Evolutionary conservation across 2,329 filamentous ascomycete species (phyloP).

Genomic region (Arachnomyces sp.): DNA sequence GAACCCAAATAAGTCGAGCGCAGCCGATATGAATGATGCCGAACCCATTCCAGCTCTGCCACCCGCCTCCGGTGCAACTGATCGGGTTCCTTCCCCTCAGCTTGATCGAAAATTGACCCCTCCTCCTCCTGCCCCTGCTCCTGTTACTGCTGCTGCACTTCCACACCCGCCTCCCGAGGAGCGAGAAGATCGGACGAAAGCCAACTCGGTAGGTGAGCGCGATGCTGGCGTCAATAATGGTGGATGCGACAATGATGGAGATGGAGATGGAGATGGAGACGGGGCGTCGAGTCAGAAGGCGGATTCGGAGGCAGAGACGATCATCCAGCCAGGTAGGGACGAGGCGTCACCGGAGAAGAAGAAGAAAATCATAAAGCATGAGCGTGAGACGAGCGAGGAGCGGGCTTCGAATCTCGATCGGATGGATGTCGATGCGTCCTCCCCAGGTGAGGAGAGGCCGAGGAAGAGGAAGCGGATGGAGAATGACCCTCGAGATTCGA

Average conservation of each 20-base stretch:
- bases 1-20: slow-evolving; percentile 30
- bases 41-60: slow-evolving; percentile 29
- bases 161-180: neutral
- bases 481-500: slow-evolving; percentile 18
- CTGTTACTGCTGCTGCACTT: neutral
- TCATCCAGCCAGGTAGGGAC: slow-evolving; percentile 40
- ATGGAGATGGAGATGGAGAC: slow-evolving; percentile 19
- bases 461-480: slow-evolving; percentile 26
- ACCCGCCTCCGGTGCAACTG: slow-evolving; percentile 29
- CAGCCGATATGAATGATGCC: slow-evolving; percentile 42
- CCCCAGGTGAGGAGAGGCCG: slow-evolving; percentile 17
- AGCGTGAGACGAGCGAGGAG: slow-evolving; percentile 14
- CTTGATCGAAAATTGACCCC: slow-evolving; percentile 26
- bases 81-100: slow-evolving; percentile 12
- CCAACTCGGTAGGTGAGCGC: slow-evolving; percentile 1
- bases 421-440: slow-evolving; percentile 16
- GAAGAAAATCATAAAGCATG: slow-evolving; percentile 33
- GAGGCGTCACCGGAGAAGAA: slow-evolving; percentile 41
- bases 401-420: neutral
- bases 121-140: slow-evolving; percentile 5
- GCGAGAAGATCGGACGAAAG: neutral
- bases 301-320: slow-evolving; percentile 43
- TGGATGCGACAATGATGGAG: slow-evolving; percentile 13
- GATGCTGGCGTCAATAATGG: slow-evolving; percentile 9
- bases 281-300: slow-evolving; percentile 32